Evolutionary conservation across 371 early-diverging fungal genomes (phyloP).

Genomic region (Thermomucor indicae-seudaticae): DNA sequence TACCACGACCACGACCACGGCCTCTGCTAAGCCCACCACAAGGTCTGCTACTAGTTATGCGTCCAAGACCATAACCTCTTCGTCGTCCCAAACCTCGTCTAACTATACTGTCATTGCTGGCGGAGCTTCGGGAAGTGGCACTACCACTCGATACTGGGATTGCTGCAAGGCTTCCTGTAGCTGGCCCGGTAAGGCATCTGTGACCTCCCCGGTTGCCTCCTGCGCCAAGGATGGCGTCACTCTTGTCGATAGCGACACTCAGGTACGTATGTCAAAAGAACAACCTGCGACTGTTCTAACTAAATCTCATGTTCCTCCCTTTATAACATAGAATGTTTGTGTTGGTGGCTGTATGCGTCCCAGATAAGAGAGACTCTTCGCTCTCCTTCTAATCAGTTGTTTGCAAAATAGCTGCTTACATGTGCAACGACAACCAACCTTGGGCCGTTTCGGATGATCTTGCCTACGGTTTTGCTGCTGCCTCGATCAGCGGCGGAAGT

Average conservation of each 20-base stretch:
- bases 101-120: constrained; percentile 13
- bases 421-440: constrained; percentile 45
- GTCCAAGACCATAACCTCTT: too few relatives aligned
- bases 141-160: constrained; percentile 47
- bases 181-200: constrained; percentile 34
- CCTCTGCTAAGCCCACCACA: not conserved
- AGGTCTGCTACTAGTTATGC: too few relatives aligned
- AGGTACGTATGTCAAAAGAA: not conserved
- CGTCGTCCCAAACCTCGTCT: not conserved
- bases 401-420: constrained; percentile 24
- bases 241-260: constrained; percentile 18
- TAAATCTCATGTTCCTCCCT: not conserved
- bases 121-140: constrained; percentile 27
- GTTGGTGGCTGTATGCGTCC: constrained; percentile 27
- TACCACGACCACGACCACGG: constrained; percentile 1
- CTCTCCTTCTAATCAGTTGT: too few relatives aligned
- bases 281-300: not conserved
- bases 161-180: constrained; percentile 47
- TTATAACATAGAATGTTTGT: constrained; percentile 26
- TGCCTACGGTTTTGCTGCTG: constrained; percentile 47
- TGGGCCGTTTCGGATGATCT: constrained; percentile 33
- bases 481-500: constrained; percentile 20
- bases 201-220: constrained; percentile 23
- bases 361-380: too few relatives aligned
- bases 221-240: constrained; percentile 32